These are phyloP conservation scores for Angophora floribunda DNA, from an alignment of 345 rosid genomes.

Conservation along the genomic window DNA sequence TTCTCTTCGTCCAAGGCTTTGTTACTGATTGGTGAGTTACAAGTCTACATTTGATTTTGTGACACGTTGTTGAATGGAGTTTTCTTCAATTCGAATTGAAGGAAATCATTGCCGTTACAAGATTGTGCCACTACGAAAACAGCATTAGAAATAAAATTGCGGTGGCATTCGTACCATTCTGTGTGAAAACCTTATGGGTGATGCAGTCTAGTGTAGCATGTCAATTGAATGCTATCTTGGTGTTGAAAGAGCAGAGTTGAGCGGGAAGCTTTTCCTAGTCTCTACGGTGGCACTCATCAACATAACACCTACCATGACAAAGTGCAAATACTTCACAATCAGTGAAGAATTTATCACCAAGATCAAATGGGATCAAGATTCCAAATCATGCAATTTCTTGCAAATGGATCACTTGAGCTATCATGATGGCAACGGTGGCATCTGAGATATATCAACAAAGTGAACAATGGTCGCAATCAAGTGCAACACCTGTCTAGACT, in stretches of 20 bases:
- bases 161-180: not conserved
- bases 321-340: not conserved
- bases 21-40: too few relatives aligned
- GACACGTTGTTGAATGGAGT: not conserved
- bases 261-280: not conserved
- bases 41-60: not conserved
- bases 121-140: not conserved
- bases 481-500: not conserved
- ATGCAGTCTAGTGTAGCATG: not conserved
- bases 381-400: not conserved
- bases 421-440: not conserved
- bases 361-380: not conserved
- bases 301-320: not conserved
- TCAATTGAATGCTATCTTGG: not conserved
- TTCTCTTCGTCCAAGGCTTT: not conserved
- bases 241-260: not conserved
- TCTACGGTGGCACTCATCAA: not conserved
- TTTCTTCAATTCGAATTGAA: not conserved
- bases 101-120: not conserved
- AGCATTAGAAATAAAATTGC: accelerated
- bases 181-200: accelerated
- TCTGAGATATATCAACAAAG: not conserved
- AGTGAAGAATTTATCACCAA: not conserved
- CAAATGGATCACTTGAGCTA: not conserved
- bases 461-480: not conserved